Percentiles rank a stretch among this genome's conserved stretches.
Conservation (phyloP, 2,329 filamentous ascomycete species). For the Thelonectria discophora region DNA sequence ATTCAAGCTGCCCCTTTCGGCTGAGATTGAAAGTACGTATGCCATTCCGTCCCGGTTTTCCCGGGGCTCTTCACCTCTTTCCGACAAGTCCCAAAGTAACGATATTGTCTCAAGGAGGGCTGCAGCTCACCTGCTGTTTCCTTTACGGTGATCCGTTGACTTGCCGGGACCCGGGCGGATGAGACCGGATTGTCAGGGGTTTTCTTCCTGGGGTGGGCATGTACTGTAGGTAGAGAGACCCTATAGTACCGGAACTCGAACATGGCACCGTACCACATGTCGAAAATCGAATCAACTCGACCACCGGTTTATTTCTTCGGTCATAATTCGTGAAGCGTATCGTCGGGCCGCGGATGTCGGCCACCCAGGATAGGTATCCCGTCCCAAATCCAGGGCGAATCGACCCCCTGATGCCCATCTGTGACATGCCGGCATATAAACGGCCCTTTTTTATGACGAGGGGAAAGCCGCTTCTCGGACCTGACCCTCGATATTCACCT, state of each 20-base stretch:
- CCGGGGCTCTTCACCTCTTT: no score
- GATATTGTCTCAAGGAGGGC: no score
- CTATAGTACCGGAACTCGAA: conserved; percentile 3
- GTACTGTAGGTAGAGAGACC: no score
- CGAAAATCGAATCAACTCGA: conserved; percentile 23
- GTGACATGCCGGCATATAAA: not conserved
- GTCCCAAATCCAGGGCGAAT: not conserved
- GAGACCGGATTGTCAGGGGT: no score
- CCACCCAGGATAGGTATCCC: conserved; percentile 24
- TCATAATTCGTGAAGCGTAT: conserved; percentile 20
- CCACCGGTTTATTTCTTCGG: conserved; percentile 6
- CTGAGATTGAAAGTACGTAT: no score
- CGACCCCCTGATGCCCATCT: not conserved
- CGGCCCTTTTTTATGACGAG: conserved; percentile 54
- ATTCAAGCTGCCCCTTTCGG: no score
- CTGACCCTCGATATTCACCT: conserved; percentile 71
- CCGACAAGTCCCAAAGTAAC: no score
- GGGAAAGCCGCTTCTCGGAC: conserved; percentile 81
- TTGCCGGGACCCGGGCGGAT: no score
- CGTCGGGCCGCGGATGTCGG: not conserved
- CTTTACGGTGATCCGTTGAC: no score
- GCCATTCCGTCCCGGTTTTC: no score
- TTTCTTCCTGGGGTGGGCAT: no score
- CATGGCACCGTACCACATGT: not conserved
- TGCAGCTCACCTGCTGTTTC: no score